phyloP scores from a whole-genome alignment of 1,139 yeast species.

The Taphrina deformans region DNA sequence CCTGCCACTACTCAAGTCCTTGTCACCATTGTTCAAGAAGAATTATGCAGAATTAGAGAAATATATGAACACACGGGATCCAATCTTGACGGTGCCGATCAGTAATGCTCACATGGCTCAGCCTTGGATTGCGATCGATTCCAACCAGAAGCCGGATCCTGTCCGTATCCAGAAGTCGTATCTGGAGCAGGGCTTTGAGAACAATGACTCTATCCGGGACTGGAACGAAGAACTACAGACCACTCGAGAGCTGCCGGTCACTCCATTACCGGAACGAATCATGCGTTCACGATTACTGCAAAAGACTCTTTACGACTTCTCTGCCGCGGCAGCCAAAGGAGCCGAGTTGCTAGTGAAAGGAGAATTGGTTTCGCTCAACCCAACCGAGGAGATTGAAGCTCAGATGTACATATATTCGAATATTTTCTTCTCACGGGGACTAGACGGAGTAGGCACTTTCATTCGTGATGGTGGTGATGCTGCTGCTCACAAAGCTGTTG shows the following conservation, averaged over 20 bases:
- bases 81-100: constrained; percentile 62
- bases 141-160: constrained; percentile 54
- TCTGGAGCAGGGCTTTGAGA: constrained; percentile 59
- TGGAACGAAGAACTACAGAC: constrained; percentile 93
- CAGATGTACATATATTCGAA: constrained; percentile 77
- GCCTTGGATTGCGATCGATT: constrained; percentile 68
- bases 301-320: constrained; percentile 75
- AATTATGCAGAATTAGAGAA: constrained; percentile 51
- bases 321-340: constrained; percentile 71
- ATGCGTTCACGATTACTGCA: constrained; percentile 73
- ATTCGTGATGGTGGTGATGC: constrained; percentile 72
- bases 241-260: constrained; percentile 65
- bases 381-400: constrained; percentile 59
- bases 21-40: constrained; percentile 57
- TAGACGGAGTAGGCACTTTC: constrained; percentile 71
- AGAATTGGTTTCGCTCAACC: constrained; percentile 75
- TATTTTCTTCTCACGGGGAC: constrained; percentile 79
- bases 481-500: constrained; percentile 79
- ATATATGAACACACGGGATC: constrained; percentile 52
- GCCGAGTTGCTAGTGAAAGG: constrained; percentile 77
- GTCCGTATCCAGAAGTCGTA: constrained; percentile 64
- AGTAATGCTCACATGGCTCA: constrained; percentile 59
- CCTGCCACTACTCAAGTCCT: constrained; percentile 53
- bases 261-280: constrained; percentile 63
- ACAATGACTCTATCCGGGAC: constrained; percentile 56